Evolutionary conservation across 179 eudicot genomes (phyloP), one percentile per base, ranked within the genome.

Genomic region (Carnegiea gigantea): DNA sequence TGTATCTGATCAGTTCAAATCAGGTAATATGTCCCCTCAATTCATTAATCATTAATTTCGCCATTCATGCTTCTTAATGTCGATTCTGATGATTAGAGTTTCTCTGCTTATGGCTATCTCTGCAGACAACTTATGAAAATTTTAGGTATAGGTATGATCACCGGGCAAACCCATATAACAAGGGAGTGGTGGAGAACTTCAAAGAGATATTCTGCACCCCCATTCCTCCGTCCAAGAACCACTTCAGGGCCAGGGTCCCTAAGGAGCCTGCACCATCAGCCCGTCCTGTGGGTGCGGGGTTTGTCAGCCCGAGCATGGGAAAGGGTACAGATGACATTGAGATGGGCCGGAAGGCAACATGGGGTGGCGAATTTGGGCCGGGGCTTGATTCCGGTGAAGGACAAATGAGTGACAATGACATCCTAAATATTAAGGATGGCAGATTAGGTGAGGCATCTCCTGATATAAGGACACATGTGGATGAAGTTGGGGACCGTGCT

Each of bases 301-400:
- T 95, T 84, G 93, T 92, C 15, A 95, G 98, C 77, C 97, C 98
- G 9, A 93, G 89, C 90, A 93, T 90, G 95, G 97, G 97, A 43
- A 95, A 91, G 81, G 92, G 92, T 33, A 86, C 82, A 2, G 94
- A 95, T 14, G 95, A 93, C 87, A 95, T 95, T 77, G 98, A 94
- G 86, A 90, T 94, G 93, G 98, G 98, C 67, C 89, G 98, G 65
- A 94, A 90, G 78, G 98, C 95, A 10, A 95, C 95, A 5, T 94
- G 98, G 98, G 95, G 92, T 43, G 95, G 95, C 33, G 97, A 95
- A 71, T 88, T 88, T 30, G 98, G 92, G 57, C 78, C 89, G 1
- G 91, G 87, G 20, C 79, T 86, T 14, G 95, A 94, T 77, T 85
- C 89, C 18, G 81, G 77, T 62, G 94, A 92, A 65, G 91, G 89